Conservation (phyloP, 345 rosid genomes). For the Bruguiera parviflora region DNA sequence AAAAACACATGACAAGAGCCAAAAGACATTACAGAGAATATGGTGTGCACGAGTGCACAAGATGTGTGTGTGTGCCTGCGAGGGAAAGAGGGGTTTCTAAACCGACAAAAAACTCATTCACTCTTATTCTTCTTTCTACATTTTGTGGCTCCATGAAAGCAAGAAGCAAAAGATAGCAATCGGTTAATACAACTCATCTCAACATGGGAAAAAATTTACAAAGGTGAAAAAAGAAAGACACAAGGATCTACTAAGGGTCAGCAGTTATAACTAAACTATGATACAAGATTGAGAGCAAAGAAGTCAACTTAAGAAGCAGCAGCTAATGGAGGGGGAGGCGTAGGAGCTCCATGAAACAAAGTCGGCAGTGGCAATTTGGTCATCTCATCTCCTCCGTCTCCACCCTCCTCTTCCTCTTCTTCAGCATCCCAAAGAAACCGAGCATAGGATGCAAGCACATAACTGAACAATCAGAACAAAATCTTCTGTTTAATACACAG, state of each 20-base stretch:
- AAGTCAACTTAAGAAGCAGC: conserved; percentile 51
- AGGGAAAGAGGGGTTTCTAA: too few relatives aligned
- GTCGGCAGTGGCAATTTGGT: conserved; percentile 20
- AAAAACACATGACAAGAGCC: too few relatives aligned
- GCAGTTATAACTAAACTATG: conserved; percentile 30
- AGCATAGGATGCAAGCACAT: conserved; percentile 85
- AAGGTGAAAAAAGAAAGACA: background rate
- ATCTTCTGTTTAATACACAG: background rate
- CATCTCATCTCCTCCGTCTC: conserved; percentile 23
- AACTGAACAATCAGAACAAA: conserved; percentile 35
- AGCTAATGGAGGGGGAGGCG: conserved; percentile 36
- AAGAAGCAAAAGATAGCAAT: background rate
- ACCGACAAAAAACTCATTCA: conserved; percentile 1
- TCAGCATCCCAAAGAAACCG: conserved; percentile 87
- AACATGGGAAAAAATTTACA: background rate
- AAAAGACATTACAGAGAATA: too few relatives aligned
- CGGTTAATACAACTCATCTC: background rate
- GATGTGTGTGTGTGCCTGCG: too few relatives aligned
- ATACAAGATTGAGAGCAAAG: conserved; percentile 8
- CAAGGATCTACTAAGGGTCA: conserved; percentile 30
- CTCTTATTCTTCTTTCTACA: conserved; percentile 10
- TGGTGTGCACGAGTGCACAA: too few relatives aligned
- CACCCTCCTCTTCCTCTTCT: conserved; percentile 49
- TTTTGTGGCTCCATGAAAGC: background rate
- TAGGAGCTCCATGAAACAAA: conserved; percentile 37